phyloP scores from a whole-genome alignment of 2,329 filamentous ascomycete genomes.

The Raffaelea ambrosiae region DNA sequence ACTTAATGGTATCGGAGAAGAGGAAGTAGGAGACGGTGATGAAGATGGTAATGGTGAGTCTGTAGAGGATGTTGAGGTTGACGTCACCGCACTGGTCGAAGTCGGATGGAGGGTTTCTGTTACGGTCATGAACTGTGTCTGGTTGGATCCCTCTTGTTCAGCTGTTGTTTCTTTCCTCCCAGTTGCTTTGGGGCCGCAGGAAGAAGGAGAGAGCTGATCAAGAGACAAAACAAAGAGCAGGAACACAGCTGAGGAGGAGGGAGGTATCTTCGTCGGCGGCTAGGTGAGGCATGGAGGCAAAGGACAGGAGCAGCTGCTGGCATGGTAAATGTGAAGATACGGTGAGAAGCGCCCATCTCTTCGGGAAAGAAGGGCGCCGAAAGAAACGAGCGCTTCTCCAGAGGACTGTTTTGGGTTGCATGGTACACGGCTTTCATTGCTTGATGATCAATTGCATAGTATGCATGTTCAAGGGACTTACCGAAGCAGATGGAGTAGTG shows the following conservation, averaged over 20 bases:
- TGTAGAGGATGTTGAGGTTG: not conserved
- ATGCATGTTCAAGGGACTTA: constrained; percentile 2
- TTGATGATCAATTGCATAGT: not conserved
- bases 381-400: too few species aligned
- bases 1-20: not conserved
- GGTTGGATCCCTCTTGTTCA: not conserved
- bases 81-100: not conserved
- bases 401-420: not conserved
- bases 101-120: not conserved
- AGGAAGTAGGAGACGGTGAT: not conserved
- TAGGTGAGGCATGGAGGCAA: not conserved
- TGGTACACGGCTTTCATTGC: not conserved
- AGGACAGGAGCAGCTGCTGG: constrained; percentile 3
- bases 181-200: not conserved
- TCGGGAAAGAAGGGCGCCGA: not conserved
- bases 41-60: not conserved
- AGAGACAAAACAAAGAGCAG: not conserved
- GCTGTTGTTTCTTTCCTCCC: not conserved
- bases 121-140: not conserved
- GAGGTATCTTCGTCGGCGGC: not conserved
- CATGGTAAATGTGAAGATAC: not conserved
- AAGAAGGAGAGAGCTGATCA: constrained; percentile 2
- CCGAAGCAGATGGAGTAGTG: constrained; percentile 2
- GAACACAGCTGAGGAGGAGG: not conserved
- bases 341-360: not conserved